Conservation (phyloP, 208 protist genomes). For the Sergeia podlipaevii region DNA sequence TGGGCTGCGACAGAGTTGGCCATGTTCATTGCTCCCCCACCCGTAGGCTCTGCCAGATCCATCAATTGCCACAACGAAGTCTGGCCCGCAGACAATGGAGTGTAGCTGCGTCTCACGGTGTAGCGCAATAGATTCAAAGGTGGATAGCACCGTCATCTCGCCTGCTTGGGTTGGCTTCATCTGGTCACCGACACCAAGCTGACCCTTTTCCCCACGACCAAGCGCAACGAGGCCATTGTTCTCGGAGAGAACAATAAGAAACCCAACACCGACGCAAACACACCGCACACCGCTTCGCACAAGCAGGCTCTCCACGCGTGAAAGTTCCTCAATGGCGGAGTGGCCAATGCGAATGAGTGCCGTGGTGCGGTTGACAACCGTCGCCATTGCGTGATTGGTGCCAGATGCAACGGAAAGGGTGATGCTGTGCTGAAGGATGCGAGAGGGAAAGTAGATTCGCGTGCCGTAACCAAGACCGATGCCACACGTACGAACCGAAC, state of each 20-base stretch:
- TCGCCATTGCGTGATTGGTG: constrained; percentile 32
- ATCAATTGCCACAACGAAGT: constrained; percentile 60
- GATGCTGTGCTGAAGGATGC: constrained; percentile 55
- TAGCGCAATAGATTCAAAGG: constrained; percentile 24
- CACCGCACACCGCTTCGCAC: constrained; percentile 29
- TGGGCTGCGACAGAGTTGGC: constrained; percentile 25
- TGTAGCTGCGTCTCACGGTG: constrained; percentile 16
- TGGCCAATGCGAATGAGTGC: constrained; percentile 29
- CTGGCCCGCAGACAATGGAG: constrained; percentile 44
- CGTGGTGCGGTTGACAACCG: constrained; percentile 32
- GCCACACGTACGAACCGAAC: constrained; percentile 35
- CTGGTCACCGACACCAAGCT: constrained; percentile 52
- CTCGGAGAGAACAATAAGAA: constrained; percentile 53
- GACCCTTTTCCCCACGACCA: constrained; percentile 49
- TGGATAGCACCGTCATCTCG: constrained; percentile 22
- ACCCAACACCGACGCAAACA: constrained; percentile 41
- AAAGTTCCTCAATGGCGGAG: constrained; percentile 29
- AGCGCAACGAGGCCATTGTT: constrained; percentile 28
- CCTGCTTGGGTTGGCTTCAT: constrained; percentile 13
- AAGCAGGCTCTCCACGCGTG: constrained; percentile 26
- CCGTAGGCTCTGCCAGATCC: constrained; percentile 32
- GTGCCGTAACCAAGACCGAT: constrained; percentile 39
- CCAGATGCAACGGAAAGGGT: constrained; percentile 38
- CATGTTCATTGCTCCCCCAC: constrained; percentile 69
- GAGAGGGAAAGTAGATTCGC: constrained; percentile 20